Percentiles rank a stretch among this genome's conserved stretches.
These are phyloP conservation scores for Penicillium carneum DNA, from an alignment of 2,329 filamentous ascomycete genomes.

Conservation along the genomic window DNA sequence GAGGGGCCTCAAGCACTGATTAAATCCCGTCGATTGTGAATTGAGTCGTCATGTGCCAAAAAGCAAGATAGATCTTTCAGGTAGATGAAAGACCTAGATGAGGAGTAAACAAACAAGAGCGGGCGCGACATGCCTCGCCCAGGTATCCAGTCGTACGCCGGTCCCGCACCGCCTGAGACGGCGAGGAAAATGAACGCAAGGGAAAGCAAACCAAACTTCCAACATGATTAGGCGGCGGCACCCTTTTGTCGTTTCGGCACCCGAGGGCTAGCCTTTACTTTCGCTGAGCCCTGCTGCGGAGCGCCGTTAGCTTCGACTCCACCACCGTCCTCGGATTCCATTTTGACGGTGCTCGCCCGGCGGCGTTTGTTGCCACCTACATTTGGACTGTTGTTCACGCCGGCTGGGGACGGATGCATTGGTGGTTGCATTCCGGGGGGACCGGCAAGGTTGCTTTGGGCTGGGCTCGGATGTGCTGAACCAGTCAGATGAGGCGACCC, in stretches of 20 bases:
- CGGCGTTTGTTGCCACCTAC: constrained; percentile 64
- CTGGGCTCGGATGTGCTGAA: constrained; percentile 57
- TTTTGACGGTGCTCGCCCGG: constrained; percentile 66
- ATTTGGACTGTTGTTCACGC: constrained; percentile 69
- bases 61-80: constrained; percentile 17
- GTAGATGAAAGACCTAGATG: constrained; percentile 17
- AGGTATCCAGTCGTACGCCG: constrained; percentile 44
- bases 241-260: constrained; percentile 59
- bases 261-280: constrained; percentile 58
- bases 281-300: constrained; percentile 44
- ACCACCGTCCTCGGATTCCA: constrained; percentile 61
- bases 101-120: constrained; percentile 29
- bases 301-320: constrained; percentile 59
- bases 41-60: constrained; percentile 34
- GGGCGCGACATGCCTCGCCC: constrained; percentile 32
- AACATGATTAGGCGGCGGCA: constrained; percentile 39
- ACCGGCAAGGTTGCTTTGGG: constrained; percentile 55
- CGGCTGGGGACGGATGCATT: constrained; percentile 61
- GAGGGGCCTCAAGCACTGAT: constrained; percentile 24
- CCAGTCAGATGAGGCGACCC: constrained; percentile 62
- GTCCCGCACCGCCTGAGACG: constrained; percentile 36
- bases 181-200: constrained; percentile 20
- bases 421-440: constrained; percentile 64
- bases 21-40: constrained; percentile 27
- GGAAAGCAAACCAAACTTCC: constrained; percentile 23